A percentile compares a stretch with the other conserved stretches of the same genome.
Evolutionary conservation across 1,284 basidiomycete genomes (phyloP).

Genomic region (Fomes fomentarius): DNA sequence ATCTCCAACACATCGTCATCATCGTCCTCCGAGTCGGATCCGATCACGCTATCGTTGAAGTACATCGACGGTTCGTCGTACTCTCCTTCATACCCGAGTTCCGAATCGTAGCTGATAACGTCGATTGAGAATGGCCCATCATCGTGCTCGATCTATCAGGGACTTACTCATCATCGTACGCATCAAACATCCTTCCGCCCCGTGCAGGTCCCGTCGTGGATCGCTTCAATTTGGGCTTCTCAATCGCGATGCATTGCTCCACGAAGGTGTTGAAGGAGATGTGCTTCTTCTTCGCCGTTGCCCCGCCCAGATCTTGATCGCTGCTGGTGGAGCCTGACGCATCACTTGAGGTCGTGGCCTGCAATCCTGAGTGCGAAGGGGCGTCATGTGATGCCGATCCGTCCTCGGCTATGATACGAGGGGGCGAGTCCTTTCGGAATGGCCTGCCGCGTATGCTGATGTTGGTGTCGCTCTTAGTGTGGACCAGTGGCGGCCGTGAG

Average conservation of each 20-base stretch:
- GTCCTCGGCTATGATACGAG: conserved; percentile 48
- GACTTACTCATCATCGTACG: conserved; percentile 66
- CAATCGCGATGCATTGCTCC: conserved; percentile 96
- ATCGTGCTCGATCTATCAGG: conserved; percentile 18
- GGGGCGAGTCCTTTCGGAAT: conserved; percentile 70
- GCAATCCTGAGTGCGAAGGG: conserved; percentile 7
- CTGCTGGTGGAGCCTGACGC: conserved; percentile 35
- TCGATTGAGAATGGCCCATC: background rate
- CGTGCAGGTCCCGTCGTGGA: conserved; percentile 22
- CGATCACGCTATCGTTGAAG: conserved; percentile 37
- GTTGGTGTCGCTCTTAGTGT: conserved; percentile 86
- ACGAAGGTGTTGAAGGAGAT: conserved; percentile 99
- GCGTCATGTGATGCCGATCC: conserved; percentile 7
- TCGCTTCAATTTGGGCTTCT: conserved; percentile 54
- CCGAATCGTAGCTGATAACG: conserved; percentile 58
- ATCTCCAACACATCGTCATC: conserved; percentile 76
- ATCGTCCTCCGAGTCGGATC: conserved; percentile 46
- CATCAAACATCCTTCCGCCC: conserved; percentile 32
- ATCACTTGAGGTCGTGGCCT: conserved; percentile 26
- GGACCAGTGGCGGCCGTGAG: conserved; percentile 54
- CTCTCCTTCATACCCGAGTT: conserved; percentile 45
- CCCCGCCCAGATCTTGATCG: conserved; percentile 44
- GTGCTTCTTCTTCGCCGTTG: conserved; percentile 66
- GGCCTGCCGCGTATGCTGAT: conserved; percentile 60
- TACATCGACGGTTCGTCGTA: conserved; percentile 32